Conservation (phyloP, 2,329 filamentous ascomycete species). For the Penicillium sclerotiorum region DNA sequence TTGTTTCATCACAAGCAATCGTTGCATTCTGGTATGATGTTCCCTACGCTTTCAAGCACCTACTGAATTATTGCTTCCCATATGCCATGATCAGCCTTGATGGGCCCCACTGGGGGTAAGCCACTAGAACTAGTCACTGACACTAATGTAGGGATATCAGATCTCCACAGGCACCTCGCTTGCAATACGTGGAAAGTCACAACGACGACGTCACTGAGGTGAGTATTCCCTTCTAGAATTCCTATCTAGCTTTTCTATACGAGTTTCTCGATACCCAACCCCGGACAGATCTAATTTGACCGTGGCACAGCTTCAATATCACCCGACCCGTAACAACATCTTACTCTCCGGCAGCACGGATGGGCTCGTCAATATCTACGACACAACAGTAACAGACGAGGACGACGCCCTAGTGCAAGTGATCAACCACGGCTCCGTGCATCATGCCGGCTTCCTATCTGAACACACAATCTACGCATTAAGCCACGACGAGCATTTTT, state of each 20-base stretch:
- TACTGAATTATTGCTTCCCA: not conserved
- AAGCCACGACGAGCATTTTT: constrained; percentile 64
- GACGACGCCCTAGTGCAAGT: constrained; percentile 66
- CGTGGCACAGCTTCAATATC: constrained; percentile 49
- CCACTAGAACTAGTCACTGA: constrained; percentile 29
- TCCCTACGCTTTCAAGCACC: not conserved
- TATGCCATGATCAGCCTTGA: not conserved
- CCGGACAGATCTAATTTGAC: constrained; percentile 15
- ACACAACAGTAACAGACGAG: constrained; percentile 59
- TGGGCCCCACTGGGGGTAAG: not conserved
- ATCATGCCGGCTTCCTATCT: constrained; percentile 63
- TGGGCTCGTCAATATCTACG: constrained; percentile 64
- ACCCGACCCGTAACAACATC: constrained; percentile 54
- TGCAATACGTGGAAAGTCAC: constrained; percentile 51
- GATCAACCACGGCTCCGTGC: constrained; percentile 64
- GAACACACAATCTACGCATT: constrained; percentile 58
- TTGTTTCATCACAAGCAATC: constrained; percentile 46
- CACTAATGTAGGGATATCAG: constrained; percentile 44
- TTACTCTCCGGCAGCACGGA: constrained; percentile 66
- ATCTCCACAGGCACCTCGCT: constrained; percentile 37
- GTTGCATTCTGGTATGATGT: constrained; percentile 48
- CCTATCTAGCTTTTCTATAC: not conserved
- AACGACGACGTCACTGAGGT: constrained; percentile 64
- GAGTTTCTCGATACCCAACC: not conserved
- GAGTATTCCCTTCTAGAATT: constrained; percentile 15